A percentile compares a stretch with the other conserved stretches of the same genome.
Evolutionary conservation across 192 early-diverging fungal genomes (phyloP).

Genomic region (Rhizophagus sp.): DNA sequence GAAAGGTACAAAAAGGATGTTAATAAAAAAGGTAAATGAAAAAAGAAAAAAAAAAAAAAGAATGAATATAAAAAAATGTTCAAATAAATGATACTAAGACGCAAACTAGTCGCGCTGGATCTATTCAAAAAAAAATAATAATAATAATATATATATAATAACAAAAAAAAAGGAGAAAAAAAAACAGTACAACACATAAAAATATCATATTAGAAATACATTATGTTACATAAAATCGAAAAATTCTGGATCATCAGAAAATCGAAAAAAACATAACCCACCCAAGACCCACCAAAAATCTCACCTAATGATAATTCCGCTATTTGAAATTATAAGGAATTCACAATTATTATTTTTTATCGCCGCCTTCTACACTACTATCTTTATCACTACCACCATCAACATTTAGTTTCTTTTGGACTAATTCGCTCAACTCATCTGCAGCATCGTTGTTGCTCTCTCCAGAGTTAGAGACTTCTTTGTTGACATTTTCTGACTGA

Average conservation of each 20-base stretch:
- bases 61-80: not conserved
- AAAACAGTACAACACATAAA: too few relatives aligned
- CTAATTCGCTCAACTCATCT: constrained; percentile 26
- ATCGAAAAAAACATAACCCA: not conserved
- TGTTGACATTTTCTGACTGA: not conserved
- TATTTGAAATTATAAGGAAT: not conserved
- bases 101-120: not conserved
- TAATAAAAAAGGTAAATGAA: too few relatives aligned
- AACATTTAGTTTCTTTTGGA: constrained; percentile 24
- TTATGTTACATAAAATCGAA: not conserved
- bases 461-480: not conserved
- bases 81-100: not conserved
- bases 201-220: not conserved
- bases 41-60: too few relatives aligned
- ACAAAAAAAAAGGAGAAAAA: too few relatives aligned
- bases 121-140: too few relatives aligned
- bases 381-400: constrained; percentile 13
- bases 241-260: not conserved
- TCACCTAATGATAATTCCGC: not conserved
- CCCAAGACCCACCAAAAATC: not conserved
- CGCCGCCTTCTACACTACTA: not conserved
- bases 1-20: too few relatives aligned
- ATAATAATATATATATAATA: too few relatives aligned
- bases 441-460: not conserved
- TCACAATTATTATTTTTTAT: constrained; percentile 15